These are phyloP conservation scores for Myrmaecium sp. DNA, from an alignment of 2,329 filamentous ascomycete species.

Conservation along the genomic window DNA sequence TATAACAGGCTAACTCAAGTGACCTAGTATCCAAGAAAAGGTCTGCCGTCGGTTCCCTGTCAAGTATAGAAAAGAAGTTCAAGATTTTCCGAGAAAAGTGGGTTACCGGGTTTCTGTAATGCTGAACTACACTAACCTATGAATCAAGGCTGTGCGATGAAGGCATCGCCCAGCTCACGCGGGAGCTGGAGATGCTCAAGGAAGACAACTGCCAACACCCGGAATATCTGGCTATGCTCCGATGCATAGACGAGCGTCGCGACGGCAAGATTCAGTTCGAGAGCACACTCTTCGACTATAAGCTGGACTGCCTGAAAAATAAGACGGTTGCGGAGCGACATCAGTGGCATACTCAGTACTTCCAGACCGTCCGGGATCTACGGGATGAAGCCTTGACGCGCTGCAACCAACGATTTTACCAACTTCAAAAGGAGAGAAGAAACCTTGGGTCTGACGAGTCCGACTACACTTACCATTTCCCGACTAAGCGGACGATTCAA, in stretches of 20 bases:
- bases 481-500: conserved; percentile 58
- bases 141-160: conserved; percentile 67
- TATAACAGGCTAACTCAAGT: conserved; percentile 1
- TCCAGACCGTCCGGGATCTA: conserved; percentile 68
- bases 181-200: conserved; percentile 43
- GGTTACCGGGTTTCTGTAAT: conserved; percentile 10
- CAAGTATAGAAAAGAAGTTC: conserved; percentile 76
- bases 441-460: conserved; percentile 61
- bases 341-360: conserved; percentile 79
- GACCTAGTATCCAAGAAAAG: conserved; percentile 56
- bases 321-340: conserved; percentile 67
- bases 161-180: conserved; percentile 63
- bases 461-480: conserved; percentile 69
- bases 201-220: conserved; percentile 55
- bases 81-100: conserved; percentile 66
- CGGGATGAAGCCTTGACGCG: conserved; percentile 65
- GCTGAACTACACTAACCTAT: conserved; percentile 5
- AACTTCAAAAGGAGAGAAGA: conserved; percentile 77
- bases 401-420: conserved; percentile 79
- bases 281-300: conserved; percentile 55
- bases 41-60: conserved; percentile 62
- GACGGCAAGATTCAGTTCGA: conserved; percentile 67
- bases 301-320: conserved; percentile 49
- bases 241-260: conserved; percentile 66
- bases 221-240: conserved; percentile 79